Evolutionary conservation across 192 early-diverging fungal species (phyloP).

Genomic region (Dissophora ornata): DNA sequence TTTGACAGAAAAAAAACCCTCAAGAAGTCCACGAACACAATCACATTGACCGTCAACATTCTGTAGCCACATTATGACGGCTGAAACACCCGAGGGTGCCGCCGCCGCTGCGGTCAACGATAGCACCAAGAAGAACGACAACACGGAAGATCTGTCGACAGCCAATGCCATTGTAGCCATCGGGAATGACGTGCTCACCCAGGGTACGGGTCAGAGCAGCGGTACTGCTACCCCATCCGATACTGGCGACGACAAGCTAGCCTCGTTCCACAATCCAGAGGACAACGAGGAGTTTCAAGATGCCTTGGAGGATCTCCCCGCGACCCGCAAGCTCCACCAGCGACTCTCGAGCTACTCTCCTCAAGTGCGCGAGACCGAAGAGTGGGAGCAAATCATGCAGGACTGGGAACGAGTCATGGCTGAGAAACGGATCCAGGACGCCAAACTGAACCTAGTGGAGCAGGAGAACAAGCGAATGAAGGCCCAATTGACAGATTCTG

Average conservation of each 20-base stretch:
- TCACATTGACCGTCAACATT: too few relatives aligned
- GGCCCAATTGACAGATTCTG: constrained; percentile 30
- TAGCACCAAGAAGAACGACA: background rate
- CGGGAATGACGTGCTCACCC: constrained; percentile 36
- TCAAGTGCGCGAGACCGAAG: constrained; percentile 40
- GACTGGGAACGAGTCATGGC: constrained; percentile 56
- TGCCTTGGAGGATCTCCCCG: constrained; percentile 37
- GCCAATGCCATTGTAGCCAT: constrained; percentile 47
- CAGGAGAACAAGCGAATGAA: constrained; percentile 55
- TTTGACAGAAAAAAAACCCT: too few relatives aligned
- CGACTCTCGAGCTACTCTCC: constrained; percentile 46
- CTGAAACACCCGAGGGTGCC: too few relatives aligned
- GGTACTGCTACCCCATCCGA: constrained; percentile 24
- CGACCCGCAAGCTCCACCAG: constrained; percentile 44
- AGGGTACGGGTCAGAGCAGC: constrained; percentile 18
- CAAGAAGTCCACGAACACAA: too few relatives aligned
- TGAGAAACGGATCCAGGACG: constrained; percentile 54
- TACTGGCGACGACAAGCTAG: constrained; percentile 22
- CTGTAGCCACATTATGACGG: too few relatives aligned
- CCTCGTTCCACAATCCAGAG: constrained; percentile 25
- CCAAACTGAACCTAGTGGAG: constrained; percentile 46
- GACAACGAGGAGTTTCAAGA: constrained; percentile 44
- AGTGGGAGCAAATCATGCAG: constrained; percentile 56
- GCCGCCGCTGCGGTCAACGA: background rate
- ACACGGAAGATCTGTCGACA: constrained; percentile 3